Percentiles rank a stretch among this genome's conserved stretches.
These are phyloP conservation scores for Rhodomyrtus psidioides DNA, from an alignment of 441 rosid genomes.

Conservation along the genomic window DNA sequence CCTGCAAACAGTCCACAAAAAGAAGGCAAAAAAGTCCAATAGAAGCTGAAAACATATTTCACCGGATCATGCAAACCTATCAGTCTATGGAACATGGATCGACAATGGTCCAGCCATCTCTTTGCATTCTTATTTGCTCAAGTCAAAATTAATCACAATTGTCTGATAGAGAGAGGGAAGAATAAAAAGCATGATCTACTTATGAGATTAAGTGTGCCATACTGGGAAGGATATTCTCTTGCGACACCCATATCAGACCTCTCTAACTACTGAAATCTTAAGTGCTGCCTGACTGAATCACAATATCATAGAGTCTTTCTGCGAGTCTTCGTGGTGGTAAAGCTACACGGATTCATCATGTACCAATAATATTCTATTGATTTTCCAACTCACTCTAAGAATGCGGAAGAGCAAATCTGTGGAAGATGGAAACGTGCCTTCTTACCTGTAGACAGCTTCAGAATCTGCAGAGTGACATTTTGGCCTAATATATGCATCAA, in stretches of 20 bases:
- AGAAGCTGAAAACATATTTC: background rate
- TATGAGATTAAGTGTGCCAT: background rate
- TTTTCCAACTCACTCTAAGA: background rate
- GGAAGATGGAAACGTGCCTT: background rate
- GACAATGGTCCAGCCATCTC: background rate
- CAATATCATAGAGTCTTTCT: background rate
- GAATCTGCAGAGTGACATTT: conserved; percentile 79
- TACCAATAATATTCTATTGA: background rate
- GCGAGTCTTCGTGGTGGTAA: background rate
- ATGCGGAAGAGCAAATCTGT: background rate
- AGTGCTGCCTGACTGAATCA: background rate
- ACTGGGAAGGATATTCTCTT: background rate
- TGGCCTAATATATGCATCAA: conserved; percentile 77
- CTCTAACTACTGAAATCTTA: background rate
- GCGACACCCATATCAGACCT: background rate
- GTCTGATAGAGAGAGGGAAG: background rate
- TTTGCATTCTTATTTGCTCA: background rate
- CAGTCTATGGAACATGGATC: background rate
- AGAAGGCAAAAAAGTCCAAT: background rate
- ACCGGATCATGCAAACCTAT: background rate
- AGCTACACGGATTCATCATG: background rate
- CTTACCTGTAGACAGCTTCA: conserved; percentile 53
- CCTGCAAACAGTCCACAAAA: background rate
- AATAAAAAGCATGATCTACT: background rate
- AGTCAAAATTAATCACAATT: background rate